Evolutionary conservation across 2,329 filamentous ascomycete genomes (phyloP), one percentile per base, ranked within the genome.

Genomic region (Colletotrichum sp.): DNA sequence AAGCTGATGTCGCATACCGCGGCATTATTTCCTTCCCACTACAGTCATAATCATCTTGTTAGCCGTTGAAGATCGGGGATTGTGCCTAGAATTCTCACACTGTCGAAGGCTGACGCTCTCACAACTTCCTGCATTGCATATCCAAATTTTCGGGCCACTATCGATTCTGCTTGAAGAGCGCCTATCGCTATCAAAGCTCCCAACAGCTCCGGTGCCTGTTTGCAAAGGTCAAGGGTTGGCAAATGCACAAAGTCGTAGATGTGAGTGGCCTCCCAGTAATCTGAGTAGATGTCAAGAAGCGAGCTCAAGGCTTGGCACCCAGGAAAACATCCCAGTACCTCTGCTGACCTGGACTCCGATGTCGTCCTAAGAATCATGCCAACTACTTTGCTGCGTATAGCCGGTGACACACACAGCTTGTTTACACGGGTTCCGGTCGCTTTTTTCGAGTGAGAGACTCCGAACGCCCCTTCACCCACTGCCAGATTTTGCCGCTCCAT

Each of bases 41-140:
- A 1, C 4, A 52, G 44, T 52, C 10, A 21, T 12, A 3, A 13
- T 52, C 44, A 1, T 21, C n/a, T 12, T 52, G 44, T 52, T 52
- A 52, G 44, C 44, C 9, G 10, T 0, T 52, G 44, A 52, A 52
- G 10, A 3, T 21, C 10, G n/a, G 44, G n/a, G 10, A n/a, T n/a
- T 21, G 10, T 52, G 44, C 6, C 18, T 52, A 21, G 44, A 2
- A 21, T 21, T 8, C 70, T 60, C 16, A 72, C 70, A 12, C 13
- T 60, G 8, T 64, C 62, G 34, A 72, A 72, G 3, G 62, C 30
- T 9, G 70, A 57, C 15, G 34, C 28, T 26, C 70, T 28, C 8
- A 72, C 62, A 12, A 72, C 70, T 16, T 72, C 70, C 52, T 68
- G 70, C 62, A 72, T 32, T 5, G 70, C 62, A 24, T 39, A 67